Percentiles rank a stretch among this genome's conserved stretches.
Evolutionary conservation across 768 basidiomycete genomes (phyloP).

Genomic region (Lactifluus rugatus): DNA sequence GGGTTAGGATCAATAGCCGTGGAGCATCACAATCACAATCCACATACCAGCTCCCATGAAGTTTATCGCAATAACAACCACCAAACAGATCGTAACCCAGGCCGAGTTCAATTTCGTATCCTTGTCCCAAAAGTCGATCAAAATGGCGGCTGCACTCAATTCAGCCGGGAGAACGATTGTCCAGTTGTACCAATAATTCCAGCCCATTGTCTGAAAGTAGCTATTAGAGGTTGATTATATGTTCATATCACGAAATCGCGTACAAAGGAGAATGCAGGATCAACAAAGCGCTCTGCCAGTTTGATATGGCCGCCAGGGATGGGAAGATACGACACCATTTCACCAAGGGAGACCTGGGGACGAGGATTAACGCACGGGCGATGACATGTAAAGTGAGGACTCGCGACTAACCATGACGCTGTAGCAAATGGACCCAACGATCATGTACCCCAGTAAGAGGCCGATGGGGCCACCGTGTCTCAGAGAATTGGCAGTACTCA

Average conservation of each 20-base stretch:
- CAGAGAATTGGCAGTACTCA: conserved; percentile 41
- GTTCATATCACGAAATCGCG: neutral
- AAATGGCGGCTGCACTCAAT: conserved; percentile 61
- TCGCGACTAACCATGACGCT: conserved; percentile 49
- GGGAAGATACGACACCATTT: conserved; percentile 73
- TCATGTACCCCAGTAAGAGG: conserved; percentile 59
- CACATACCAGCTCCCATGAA: conserved; percentile 13
- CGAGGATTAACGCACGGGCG: neutral
- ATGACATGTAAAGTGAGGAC: too few relatives aligned
- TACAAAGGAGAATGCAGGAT: conserved; percentile 57
- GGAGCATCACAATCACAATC: neutral
- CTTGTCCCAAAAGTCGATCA: conserved; percentile 66
- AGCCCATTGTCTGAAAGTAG: conserved; percentile 29
- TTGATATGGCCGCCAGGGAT: conserved; percentile 75
- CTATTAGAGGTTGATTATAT: neutral
- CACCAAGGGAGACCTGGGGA: conserved; percentile 51
- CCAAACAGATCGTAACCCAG: conserved; percentile 71
- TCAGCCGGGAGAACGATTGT: conserved; percentile 61
- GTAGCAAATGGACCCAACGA: conserved; percentile 60
- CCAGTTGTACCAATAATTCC: conserved; percentile 56
- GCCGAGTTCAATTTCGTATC: conserved; percentile 50
- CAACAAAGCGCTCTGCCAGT: conserved; percentile 73
- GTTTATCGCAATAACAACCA: conserved; percentile 46
- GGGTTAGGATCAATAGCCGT: too few relatives aligned
- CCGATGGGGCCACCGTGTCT: conserved; percentile 60